phyloP scores from a whole-genome alignment of 2,329 filamentous ascomycete genomes.

The Aspergillus terreus region DNA sequence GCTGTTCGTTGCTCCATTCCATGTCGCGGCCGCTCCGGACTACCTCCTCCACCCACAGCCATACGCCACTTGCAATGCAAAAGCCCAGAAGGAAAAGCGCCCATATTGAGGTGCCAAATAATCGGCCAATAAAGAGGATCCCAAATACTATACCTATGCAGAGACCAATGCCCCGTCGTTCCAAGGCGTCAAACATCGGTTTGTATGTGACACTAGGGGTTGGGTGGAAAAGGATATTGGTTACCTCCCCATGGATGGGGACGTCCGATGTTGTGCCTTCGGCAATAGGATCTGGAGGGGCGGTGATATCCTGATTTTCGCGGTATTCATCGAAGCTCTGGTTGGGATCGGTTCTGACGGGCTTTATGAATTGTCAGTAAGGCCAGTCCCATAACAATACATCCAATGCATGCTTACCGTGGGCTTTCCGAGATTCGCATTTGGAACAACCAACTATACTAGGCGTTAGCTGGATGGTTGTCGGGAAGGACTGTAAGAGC shows the following conservation, averaged over 20 bases:
- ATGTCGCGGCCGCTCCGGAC: conserved; percentile 75
- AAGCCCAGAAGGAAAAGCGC: conserved; percentile 71
- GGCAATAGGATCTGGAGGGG: conserved; percentile 81
- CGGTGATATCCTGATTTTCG: conserved; percentile 79
- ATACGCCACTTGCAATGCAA: conserved; percentile 73
- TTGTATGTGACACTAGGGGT: conserved; percentile 87
- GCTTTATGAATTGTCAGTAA: conserved; percentile 28
- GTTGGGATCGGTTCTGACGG: conserved; percentile 65
- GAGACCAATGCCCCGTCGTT: conserved; percentile 69
- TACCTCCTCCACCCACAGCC: conserved; percentile 85
- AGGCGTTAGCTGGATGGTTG: background rate
- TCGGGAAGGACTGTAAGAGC: background rate
- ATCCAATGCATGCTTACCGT: conserved; percentile 48
- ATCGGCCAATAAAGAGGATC: conserved; percentile 72
- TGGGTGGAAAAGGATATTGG: conserved; percentile 91
- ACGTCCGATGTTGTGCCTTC: conserved; percentile 85
- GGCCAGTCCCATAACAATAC: too few relatives aligned
- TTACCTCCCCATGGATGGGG: conserved; percentile 93
- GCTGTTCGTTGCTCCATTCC: conserved; percentile 86
- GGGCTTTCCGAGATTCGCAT: conserved; percentile 76
- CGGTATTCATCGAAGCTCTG: conserved; percentile 79
- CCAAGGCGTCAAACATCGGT: conserved; percentile 75
- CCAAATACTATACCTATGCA: conserved; percentile 67
- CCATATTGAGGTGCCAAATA: conserved; percentile 73
- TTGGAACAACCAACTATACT: conserved; percentile 72